Percentiles rank a stretch among this genome's conserved stretches.
These are phyloP conservation scores for Aspergillus asperescens DNA, from an alignment of 495 filamentous ascomycete genomes.

Conservation along the genomic window DNA sequence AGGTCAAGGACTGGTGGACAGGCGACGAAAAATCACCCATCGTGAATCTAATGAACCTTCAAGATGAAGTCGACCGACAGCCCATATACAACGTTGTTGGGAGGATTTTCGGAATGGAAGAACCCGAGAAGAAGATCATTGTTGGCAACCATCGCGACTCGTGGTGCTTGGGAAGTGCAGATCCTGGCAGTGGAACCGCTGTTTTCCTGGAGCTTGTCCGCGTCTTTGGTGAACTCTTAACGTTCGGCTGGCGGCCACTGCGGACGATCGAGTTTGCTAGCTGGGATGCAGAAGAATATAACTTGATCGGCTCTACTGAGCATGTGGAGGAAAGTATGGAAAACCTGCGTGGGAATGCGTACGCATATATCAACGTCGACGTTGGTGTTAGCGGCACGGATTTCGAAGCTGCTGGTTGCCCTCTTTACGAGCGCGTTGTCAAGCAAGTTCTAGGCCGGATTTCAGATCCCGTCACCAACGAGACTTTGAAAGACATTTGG, in stretches of 20 bases:
- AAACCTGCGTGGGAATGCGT: conserved; percentile 52
- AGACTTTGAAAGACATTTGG: conserved; percentile 72
- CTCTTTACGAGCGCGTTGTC: conserved; percentile 67
- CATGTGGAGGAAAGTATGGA: conserved; percentile 72
- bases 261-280: conserved; percentile 91
- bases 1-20: conserved; percentile 74
- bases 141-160: conserved; percentile 93
- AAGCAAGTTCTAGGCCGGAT: conserved; percentile 67
- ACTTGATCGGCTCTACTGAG: conserved; percentile 90
- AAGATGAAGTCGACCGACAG: conserved; percentile 76
- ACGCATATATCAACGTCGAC: conserved; percentile 91
- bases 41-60: conserved; percentile 80
- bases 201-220: conserved; percentile 82
- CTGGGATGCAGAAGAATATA: conserved; percentile 94
- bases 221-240: conserved; percentile 69
- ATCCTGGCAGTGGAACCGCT: conserved; percentile 85
- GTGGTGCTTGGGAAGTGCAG: conserved; percentile 83
- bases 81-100: conserved; percentile 89
- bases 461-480: conserved; percentile 64
- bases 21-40: conserved; percentile 69
- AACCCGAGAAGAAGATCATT: conserved; percentile 77
- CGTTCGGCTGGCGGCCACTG: conserved; percentile 80
- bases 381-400: conserved; percentile 68
- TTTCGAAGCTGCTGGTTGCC: conserved; percentile 73
- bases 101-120: conserved; percentile 73